Conservation (phyloP, 2,329 filamentous ascomycete genomes). For the Trematosphaeria pertusa region DNA sequence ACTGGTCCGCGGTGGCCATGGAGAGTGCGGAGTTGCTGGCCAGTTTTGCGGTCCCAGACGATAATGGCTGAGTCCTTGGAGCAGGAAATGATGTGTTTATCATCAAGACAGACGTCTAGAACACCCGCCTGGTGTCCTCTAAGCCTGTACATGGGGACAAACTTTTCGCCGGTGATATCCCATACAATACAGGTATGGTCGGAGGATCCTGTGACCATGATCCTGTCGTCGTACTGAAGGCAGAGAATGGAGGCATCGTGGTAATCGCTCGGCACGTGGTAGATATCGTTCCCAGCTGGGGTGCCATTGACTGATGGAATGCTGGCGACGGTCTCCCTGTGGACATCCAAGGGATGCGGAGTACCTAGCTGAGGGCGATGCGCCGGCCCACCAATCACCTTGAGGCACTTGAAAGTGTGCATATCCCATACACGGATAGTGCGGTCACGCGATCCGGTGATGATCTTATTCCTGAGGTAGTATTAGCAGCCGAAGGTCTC, state of each 20-base stretch:
- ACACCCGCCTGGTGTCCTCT: constrained; percentile 84
- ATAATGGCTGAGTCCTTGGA: constrained; percentile 95
- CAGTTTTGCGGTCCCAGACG: constrained; percentile 88
- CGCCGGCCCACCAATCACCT: constrained; percentile 81
- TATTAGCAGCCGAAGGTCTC: constrained; percentile 42
- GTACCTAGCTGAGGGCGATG: constrained; percentile 61
- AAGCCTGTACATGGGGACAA: constrained; percentile 74
- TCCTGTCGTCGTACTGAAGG: constrained; percentile 90
- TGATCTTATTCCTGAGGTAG: constrained; percentile 79
- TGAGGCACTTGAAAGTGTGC: constrained; percentile 81
- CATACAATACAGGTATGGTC: constrained; percentile 92
- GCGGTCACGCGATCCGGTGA: constrained; percentile 93
- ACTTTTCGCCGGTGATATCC: constrained; percentile 75
- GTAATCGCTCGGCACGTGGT: constrained; percentile 61
- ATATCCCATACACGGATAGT: constrained; percentile 98
- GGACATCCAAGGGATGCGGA: constrained; percentile 51
- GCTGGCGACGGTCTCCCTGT: constrained; percentile 53
- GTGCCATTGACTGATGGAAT: constrained; percentile 57
- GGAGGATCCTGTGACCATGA: constrained; percentile 93
- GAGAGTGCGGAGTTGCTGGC: constrained; percentile 77
- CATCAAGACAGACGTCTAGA: constrained; percentile 91
- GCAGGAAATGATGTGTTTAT: constrained; percentile 92
- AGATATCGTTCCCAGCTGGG: constrained; percentile 54
- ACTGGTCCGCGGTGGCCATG: constrained; percentile 89
- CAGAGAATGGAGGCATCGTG: constrained; percentile 95